Conservation (phyloP, 2,329 filamentous ascomycete genomes). For the Pyrenochaeta sp. region DNA sequence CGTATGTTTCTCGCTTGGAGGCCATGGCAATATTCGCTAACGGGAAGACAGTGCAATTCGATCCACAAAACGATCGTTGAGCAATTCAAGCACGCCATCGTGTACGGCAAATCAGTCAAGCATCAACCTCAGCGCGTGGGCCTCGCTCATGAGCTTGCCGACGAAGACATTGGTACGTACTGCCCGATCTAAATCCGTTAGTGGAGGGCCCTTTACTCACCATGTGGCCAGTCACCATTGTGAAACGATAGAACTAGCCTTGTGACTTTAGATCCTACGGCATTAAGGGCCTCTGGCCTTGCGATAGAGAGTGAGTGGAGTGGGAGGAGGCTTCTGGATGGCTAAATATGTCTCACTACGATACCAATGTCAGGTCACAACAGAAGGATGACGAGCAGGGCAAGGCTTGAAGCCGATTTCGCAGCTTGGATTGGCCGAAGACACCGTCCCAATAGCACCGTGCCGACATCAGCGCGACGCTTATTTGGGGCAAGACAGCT, state of each 20-base stretch:
- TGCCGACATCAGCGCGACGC: slow-evolving; percentile 43
- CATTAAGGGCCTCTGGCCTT: slow-evolving; percentile 24
- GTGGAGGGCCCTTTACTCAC: slow-evolving; percentile 33
- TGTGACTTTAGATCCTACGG: slow-evolving; percentile 30
- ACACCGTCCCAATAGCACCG: slow-evolving; percentile 42
- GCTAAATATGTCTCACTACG: slow-evolving; percentile 43
- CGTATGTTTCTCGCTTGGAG: slow-evolving; percentile 65
- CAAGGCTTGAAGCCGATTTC: slow-evolving; percentile 36
- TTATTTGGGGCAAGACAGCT: slow-evolving; percentile 42
- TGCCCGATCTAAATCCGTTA: slow-evolving; percentile 8
- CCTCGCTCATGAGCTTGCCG: slow-evolving; percentile 86
- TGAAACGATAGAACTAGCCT: slow-evolving; percentile 49
- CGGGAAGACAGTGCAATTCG: slow-evolving; percentile 77
- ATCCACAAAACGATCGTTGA: slow-evolving; percentile 97
- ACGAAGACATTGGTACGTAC: slow-evolving; percentile 92
- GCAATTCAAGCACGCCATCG: slow-evolving; percentile 92
- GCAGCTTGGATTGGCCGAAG: slow-evolving; percentile 44
- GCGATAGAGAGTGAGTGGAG: slow-evolving; percentile 35
- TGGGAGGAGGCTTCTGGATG: slow-evolving; percentile 36
- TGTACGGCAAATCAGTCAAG: slow-evolving; percentile 98
- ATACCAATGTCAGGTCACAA: slow-evolving; percentile 37
- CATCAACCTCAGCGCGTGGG: slow-evolving; percentile 98
- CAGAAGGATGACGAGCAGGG: slow-evolving; percentile 41
- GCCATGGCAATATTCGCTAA: slow-evolving; percentile 45
- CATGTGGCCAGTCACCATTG: slow-evolving; percentile 50